Percentiles rank a stretch among this genome's conserved stretches.
These are phyloP conservation scores for Hyphopichia buzzinii DNA, from an alignment of 1,139 yeast species.

Conservation along the genomic window DNA sequence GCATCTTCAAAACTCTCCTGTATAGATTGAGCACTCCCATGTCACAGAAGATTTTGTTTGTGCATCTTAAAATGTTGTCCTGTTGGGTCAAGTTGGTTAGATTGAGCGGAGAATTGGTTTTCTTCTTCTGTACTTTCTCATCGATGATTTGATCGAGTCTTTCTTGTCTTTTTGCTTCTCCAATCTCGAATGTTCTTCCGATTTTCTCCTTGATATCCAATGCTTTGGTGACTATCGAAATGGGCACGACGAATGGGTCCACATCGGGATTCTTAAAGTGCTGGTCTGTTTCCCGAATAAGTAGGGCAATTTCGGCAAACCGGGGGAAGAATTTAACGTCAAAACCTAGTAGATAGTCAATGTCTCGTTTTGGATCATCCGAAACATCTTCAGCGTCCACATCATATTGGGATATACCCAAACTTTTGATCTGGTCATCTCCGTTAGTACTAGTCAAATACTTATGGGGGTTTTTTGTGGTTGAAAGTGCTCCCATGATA, in stretches of 20 bases:
- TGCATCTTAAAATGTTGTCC: constrained; percentile 45
- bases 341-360: constrained; percentile 60
- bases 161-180: constrained; percentile 33
- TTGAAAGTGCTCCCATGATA: constrained; percentile 58
- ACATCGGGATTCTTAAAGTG: constrained; percentile 7
- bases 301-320: constrained; percentile 43
- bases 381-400: constrained; percentile 5
- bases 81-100: constrained; percentile 24
- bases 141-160: constrained; percentile 29
- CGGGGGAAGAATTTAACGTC: constrained; percentile 52
- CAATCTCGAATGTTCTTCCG: constrained; percentile 27
- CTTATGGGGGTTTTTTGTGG: constrained; percentile 31
- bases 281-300: constrained; percentile 40
- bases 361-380: constrained; percentile 37
- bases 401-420: constrained; percentile 6
- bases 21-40: constrained; percentile 58
- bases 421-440: constrained; percentile 17
- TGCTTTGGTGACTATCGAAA: constrained; percentile 40
- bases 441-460: constrained; percentile 19
- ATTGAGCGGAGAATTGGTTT: constrained; percentile 14
- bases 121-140: constrained; percentile 9
- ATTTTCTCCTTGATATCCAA: constrained; percentile 45
- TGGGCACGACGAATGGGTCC: constrained; percentile 22
- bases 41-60: constrained; percentile 54
- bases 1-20: constrained; percentile 50